Conservation (phyloP, 2,329 filamentous ascomycete genomes). For the Alternaria sp. region DNA sequence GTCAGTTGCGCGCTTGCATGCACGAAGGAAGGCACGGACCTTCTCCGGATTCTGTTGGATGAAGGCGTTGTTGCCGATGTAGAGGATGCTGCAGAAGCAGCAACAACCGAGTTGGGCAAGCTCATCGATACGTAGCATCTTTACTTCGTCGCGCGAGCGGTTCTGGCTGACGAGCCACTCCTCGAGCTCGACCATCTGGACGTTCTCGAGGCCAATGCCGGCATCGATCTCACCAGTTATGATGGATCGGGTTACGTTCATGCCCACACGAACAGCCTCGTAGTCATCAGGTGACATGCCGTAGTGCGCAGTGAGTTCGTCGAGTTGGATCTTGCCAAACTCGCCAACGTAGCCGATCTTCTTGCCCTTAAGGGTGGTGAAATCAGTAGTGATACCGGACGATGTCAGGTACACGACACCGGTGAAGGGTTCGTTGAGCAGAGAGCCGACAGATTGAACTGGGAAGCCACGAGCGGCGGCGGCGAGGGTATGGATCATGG, state of each 20-base stretch:
- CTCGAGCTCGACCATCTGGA: conserved; percentile 83
- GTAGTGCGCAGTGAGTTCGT: conserved; percentile 80
- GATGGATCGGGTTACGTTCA: conserved; percentile 82
- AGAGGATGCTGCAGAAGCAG: conserved; percentile 84
- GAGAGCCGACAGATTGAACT: conserved; percentile 74
- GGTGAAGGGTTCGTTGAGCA: conserved; percentile 82
- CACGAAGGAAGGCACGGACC: conserved; percentile 72
- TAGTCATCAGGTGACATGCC: conserved; percentile 77
- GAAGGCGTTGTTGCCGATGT: conserved; percentile 80
- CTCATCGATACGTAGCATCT: conserved; percentile 83
- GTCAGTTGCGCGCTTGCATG: conserved; percentile 78
- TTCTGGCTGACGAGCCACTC: conserved; percentile 73
- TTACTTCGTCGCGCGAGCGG: conserved; percentile 71
- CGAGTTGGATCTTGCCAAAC: conserved; percentile 83
- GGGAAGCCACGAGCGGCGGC: conserved; percentile 80
- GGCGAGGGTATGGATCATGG: conserved; percentile 83
- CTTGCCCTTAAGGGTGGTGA: conserved; percentile 77
- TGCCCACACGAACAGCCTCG: conserved; percentile 78
- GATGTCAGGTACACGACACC: conserved; percentile 79
- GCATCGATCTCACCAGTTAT: conserved; percentile 76
- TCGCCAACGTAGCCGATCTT: conserved; percentile 82
- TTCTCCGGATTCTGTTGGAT: conserved; percentile 71
- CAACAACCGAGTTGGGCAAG: conserved; percentile 81
- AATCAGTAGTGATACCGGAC: conserved; percentile 77
- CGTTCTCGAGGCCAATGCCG: conserved; percentile 79